Evolutionary conservation across 805 yeast species (phyloP), one percentile per base, ranked within the genome.

Genomic region (Millerozyma miso): DNA sequence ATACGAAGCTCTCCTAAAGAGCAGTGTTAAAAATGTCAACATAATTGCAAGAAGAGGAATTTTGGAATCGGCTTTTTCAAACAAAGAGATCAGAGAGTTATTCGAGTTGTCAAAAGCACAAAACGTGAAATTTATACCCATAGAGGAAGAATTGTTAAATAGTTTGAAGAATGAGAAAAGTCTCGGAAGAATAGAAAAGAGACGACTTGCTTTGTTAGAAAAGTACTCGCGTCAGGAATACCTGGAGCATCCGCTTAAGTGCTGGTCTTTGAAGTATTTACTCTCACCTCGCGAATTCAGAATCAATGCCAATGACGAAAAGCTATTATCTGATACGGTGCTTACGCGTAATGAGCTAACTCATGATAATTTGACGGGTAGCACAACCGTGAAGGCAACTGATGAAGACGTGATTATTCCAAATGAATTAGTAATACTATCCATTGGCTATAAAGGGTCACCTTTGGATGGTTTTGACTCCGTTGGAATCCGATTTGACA

Each of bases 31-130:
- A 46, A 69, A 73, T 4, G 86, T 93, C 13, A 76, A 76, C 37
- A 77, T 93, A 16, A 83, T 86, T 37, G 99, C 90, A 1, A 76
- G 99, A 52, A 74, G 97, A 56, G 97, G 97, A 2, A 69, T 88
- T 17, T 60, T 83, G 36, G 90, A 89, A 51, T 81, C 93, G 35
- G 93, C 96, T 19, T 93, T 90, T 60, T 85, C 97, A 3, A 91
- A 87, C 51, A 91, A 89, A 58, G 99, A 93, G 61, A 73, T 91
- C 18, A 74, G 97, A 56, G 98, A 93, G 57, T 65, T 91, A 31
- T 67, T 90, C 56, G 85, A 81, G 41, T 61, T 88, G 42, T 63
- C 65, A 4, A 52, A 69, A 23, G 65, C 67, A 33, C 80, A 81
- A 0, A 62, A 58, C 10, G 77, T 84, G 43, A 56, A 69, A 37